Percentiles rank a stretch among this genome's conserved stretches.
phyloP scores from a whole-genome alignment of 2,329 filamentous ascomycete genomes.

The Colletotrichum sp. region DNA sequence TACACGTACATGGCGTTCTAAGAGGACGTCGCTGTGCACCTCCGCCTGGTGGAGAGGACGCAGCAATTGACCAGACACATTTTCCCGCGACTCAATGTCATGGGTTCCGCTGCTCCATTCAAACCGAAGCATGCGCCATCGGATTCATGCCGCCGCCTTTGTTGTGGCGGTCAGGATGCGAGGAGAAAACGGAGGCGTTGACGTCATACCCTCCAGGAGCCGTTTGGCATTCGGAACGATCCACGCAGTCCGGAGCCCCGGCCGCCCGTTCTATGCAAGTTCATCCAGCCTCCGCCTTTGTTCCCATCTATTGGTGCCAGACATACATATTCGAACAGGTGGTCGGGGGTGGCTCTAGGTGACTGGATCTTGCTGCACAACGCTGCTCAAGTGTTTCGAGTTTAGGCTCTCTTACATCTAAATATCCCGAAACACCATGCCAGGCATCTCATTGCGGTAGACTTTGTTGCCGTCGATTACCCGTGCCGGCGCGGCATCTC shows the following conservation, averaged over 20 bases:
- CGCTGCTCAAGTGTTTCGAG: conserved; percentile 6
- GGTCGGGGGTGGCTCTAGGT: not conserved
- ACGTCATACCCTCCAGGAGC: not conserved
- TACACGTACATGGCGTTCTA: not conserved
- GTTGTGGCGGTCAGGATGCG: not conserved
- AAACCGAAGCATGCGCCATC: not conserved
- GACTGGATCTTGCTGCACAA: not conserved
- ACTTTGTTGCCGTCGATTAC: not conserved
- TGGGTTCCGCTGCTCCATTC: not conserved
- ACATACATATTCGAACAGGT: not conserved
- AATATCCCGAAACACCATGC: not conserved
- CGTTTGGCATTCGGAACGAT: not conserved
- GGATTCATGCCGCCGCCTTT: not conserved
- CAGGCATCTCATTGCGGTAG: not conserved
- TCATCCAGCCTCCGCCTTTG: not conserved
- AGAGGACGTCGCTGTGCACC: not conserved
- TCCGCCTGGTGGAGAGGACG: not conserved
- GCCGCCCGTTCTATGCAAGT: not conserved
- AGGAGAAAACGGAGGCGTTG: not conserved
- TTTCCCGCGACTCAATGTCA: not conserved
- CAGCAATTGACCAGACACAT: not conserved
- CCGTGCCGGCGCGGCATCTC: not conserved
- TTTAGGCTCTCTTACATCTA: not conserved
- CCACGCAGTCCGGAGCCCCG: not conserved
- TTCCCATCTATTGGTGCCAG: not conserved